phyloP scores from a whole-genome alignment of 2,329 filamentous ascomycete species.

The Massarina eburnea region DNA sequence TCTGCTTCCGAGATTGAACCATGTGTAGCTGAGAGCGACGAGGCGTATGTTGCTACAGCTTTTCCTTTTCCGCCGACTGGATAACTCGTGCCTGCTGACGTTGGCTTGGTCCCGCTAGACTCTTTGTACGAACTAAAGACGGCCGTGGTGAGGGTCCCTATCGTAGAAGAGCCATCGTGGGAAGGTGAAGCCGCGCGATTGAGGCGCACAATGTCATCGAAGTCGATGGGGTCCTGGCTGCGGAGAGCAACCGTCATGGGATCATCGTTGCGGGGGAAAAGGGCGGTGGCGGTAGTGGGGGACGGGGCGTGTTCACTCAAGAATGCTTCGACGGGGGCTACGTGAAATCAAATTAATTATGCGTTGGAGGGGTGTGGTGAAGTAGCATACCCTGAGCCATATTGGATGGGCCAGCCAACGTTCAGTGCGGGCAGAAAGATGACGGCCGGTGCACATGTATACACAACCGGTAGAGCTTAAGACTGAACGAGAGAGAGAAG shows the following conservation, averaged over 20 bases:
- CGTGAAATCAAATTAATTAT: slow-evolving; percentile 8
- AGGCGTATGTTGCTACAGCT: slow-evolving; percentile 13
- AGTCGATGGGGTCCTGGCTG: slow-evolving; percentile 7
- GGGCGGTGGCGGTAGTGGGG: slow-evolving; percentile 11
- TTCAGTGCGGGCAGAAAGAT: slow-evolving; percentile 11
- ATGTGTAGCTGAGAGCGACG: slow-evolving; percentile 28
- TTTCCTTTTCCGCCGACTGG: slow-evolving; percentile 17
- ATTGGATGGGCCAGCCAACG: slow-evolving; percentile 16
- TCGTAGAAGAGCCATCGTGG: slow-evolving; percentile 10
- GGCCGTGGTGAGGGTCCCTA: slow-evolving; percentile 11
- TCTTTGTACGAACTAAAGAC: slow-evolving; percentile 20
- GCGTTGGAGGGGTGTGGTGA: background rate
- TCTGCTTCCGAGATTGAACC: slow-evolving; percentile 29
- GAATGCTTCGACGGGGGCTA: slow-evolving; percentile 25
- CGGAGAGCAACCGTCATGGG: slow-evolving; percentile 18
- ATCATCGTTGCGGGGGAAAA: slow-evolving; percentile 20
- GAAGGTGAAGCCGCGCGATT: slow-evolving; percentile 10
- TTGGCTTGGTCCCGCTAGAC: slow-evolving; percentile 29
- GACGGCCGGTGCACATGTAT: slow-evolving; percentile 19
- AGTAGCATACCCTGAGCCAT: slow-evolving; percentile 21
- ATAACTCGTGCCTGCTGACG: slow-evolving; percentile 27
- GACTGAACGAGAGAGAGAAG: background rate
- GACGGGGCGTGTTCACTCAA: slow-evolving; percentile 13
- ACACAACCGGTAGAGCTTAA: background rate
- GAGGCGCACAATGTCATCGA: slow-evolving; percentile 20